Conservation (phyloP, 2,329 filamentous ascomycete species). For the Fusarium brachygibbosum region DNA sequence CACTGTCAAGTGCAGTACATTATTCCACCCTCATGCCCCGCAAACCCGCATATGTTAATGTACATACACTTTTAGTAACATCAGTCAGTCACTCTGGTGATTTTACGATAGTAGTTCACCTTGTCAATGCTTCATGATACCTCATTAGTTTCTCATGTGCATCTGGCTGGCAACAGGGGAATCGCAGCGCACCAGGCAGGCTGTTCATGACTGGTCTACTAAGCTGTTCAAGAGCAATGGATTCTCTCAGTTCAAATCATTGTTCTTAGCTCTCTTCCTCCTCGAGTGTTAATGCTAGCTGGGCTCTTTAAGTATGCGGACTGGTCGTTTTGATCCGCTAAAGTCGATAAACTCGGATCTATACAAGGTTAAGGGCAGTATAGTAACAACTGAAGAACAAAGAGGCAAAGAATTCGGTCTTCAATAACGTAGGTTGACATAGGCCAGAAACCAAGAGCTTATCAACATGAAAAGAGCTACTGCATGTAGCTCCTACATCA, state of each 20-base stretch:
- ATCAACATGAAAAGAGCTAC: neutral
- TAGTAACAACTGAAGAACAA: neutral
- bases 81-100: neutral
- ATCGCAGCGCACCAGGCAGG: too few species aligned
- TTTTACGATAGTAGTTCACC: neutral
- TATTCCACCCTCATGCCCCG: neutral
- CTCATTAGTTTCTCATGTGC: neutral
- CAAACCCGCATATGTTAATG: neutral
- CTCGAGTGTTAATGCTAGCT: too few species aligned
- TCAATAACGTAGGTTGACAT: neutral
- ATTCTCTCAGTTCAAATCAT: neutral
- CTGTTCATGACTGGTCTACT: neutral
- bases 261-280: neutral
- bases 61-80: too few species aligned
- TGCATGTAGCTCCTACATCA: neutral
- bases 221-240: neutral
- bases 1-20: conserved; percentile 8
- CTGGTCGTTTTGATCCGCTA: neutral
- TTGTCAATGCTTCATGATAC: neutral
- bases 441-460: neutral
- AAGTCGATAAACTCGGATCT: neutral
- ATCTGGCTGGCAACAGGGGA: neutral
- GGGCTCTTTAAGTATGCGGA: neutral
- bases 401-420: neutral
- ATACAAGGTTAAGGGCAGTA: neutral